Percentiles rank a stretch among this genome's conserved stretches.
phyloP scores from a whole-genome alignment of 164 flowering plant species.

The Vitis amurensis region DNA sequence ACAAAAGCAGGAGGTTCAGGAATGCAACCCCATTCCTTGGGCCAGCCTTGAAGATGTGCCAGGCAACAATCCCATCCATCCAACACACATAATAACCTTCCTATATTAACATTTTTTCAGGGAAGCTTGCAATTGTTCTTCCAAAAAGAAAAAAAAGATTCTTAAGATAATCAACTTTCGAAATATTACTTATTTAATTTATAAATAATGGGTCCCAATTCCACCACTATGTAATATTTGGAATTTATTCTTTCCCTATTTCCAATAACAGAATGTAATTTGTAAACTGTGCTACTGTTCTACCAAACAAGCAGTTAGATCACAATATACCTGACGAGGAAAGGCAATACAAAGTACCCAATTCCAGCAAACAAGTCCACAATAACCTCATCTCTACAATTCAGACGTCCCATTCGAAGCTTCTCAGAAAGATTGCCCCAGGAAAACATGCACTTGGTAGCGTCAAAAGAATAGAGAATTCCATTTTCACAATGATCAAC shows the following conservation, averaged over 20 bases:
- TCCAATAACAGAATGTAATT: no score
- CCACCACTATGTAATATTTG: no score
- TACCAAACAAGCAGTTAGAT: not conserved
- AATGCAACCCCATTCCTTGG: not conserved
- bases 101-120: not conserved
- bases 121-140: not conserved
- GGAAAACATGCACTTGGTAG: slow-evolving; percentile 95
- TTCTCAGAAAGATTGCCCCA: slow-evolving; percentile 97
- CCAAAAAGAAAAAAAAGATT: no score
- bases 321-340: slow-evolving; percentile 72
- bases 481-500: slow-evolving; percentile 94
- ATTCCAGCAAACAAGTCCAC: slow-evolving; percentile 98
- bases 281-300: not conserved
- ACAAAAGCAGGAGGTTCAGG: not conserved
- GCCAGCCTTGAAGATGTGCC: not conserved
- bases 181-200: no score
- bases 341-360: slow-evolving; percentile 89
- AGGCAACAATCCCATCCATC: not conserved
- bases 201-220: no score
- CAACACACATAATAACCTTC: not conserved
- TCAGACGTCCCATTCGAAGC: slow-evolving; percentile 71
- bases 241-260: no score
- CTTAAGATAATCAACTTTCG: no score
- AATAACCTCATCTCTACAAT: slow-evolving; percentile 72
- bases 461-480: slow-evolving; percentile 86